A percentile compares a stretch with the other conserved stretches of the same genome.
These are phyloP conservation scores for Nitzschia putrida DNA, from an alignment of 108 stramenopile genomes.

Conservation along the genomic window DNA sequence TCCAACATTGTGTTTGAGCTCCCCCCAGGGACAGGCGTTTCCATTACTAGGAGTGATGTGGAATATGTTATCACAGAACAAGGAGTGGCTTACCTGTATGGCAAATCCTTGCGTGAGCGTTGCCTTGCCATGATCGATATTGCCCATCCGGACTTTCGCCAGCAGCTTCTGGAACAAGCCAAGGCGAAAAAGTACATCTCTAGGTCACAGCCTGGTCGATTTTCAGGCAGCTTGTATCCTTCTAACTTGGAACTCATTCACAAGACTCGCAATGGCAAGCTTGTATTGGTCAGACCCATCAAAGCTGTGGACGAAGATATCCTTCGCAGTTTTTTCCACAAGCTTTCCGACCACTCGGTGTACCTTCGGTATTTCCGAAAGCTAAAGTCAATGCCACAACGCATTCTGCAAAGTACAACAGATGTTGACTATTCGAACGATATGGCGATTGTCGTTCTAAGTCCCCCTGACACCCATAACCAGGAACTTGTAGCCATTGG, in stretches of 20 bases:
- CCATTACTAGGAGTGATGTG: constrained; percentile 40
- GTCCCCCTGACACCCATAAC: constrained; percentile 14
- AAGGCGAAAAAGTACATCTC: constrained; percentile 28
- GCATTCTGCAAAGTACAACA: constrained; percentile 38
- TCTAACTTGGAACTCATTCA: constrained; percentile 27
- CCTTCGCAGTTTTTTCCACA: constrained; percentile 37
- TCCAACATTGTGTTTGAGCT: constrained; percentile 42
- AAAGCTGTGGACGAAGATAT: constrained; percentile 37
- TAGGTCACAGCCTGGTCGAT: constrained; percentile 23
- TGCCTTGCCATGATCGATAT: constrained; percentile 42
- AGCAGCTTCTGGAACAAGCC: constrained; percentile 34
- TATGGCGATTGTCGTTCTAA: constrained; percentile 42
- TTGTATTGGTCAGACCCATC: constrained; percentile 33
- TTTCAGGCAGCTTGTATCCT: constrained; percentile 23
- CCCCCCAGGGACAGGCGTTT: constrained; percentile 39
- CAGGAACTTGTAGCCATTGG: constrained; percentile 36
- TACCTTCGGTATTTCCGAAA: constrained; percentile 41
- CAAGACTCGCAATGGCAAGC: constrained; percentile 26
- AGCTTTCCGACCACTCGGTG: constrained; percentile 37
- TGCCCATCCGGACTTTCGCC: constrained; percentile 42
- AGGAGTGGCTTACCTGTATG: constrained; percentile 40
- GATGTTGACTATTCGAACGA: constrained; percentile 41
- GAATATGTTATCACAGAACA: constrained; percentile 42
- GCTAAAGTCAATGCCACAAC: constrained; percentile 40
- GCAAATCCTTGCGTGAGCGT: constrained; percentile 44